Base-by-base conservation (phyloP, 129 eudicot species). In the Lactuca saligna region DNA sequence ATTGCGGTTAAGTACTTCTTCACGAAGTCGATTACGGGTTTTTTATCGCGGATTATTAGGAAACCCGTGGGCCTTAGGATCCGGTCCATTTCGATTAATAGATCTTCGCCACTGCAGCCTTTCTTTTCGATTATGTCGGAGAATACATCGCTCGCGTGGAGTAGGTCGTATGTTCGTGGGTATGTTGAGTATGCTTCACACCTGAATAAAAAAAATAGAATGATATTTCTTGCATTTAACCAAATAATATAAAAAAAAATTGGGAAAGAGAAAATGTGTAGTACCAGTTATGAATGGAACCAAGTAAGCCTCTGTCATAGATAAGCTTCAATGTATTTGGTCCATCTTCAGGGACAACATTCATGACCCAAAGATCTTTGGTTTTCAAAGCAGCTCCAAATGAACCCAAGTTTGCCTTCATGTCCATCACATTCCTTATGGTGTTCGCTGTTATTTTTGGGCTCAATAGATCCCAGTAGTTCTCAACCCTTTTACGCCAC, bases 291-390 rank as follows among this genome's bases (percentile, higher is more conserved):
- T 90, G 93, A 56, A 76, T 72, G 68, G 99, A 64, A 73, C 99
- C 99, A 50, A 94, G 90, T 77, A 94, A 78, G 82, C 99, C 99
- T 75, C 99, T 75, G 63, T 94, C 99, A 42, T 85, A 90, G n/a
- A 94, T 79, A 39, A 90, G 77, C 79, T 94, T 94, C 67, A 94
- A 93, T 25, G 99, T 94, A 70, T 87, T 87, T 6, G 97, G 99
- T 67, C 99, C 97, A 71, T 94, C 97, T 75, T 89, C 96, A 54
- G 97, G 84, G 61, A 94, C 91, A 63, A 82, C 90, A 78, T 90
- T 94, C 99, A 94, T 94, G 61, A 94, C 99, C 99, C 99, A 94
- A 49, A 94, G 79, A 54, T 90, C 96, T 82, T 94, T 94, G 49
- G 65, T 87, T 69, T 86, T 88, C 82, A 94, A 69, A 58, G 97